A percentile compares a stretch with the other conserved stretches of the same genome.
These are phyloP conservation scores for Aspergillus incahuasiensis DNA, from an alignment of 495 filamentous ascomycete genomes.

Conservation along the genomic window DNA sequence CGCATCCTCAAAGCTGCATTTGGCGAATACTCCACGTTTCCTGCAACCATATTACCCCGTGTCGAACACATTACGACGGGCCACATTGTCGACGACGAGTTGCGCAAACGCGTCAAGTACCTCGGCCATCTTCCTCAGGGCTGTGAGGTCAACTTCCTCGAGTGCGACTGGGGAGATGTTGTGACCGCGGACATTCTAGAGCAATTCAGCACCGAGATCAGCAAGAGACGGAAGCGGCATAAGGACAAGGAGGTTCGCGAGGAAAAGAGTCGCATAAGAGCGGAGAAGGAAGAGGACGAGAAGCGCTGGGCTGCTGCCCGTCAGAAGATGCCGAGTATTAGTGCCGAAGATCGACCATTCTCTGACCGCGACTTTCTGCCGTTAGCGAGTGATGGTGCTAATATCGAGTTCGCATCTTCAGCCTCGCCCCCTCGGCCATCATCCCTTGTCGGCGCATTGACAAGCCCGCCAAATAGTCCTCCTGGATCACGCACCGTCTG, in stretches of 20 bases:
- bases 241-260: conserved; percentile 83
- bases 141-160: conserved; percentile 88
- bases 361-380: conserved; percentile 64
- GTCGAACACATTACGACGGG: conserved; percentile 90
- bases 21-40: conserved; percentile 76
- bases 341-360: conserved; percentile 37
- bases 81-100: conserved; percentile 83
- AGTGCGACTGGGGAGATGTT: conserved; percentile 95
- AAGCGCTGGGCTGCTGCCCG: conserved; percentile 53
- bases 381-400: conserved; percentile 41
- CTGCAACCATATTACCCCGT: conserved; percentile 81
- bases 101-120: conserved; percentile 85
- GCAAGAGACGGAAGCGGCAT: conserved; percentile 72
- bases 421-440: conserved; percentile 53
- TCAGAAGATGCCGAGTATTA: conserved; percentile 40
- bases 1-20: conserved; percentile 90
- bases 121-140: conserved; percentile 86
- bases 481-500: conserved; percentile 74
- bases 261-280: conserved; percentile 82
- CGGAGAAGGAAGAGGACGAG: conserved; percentile 77
- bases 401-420: conserved; percentile 41
- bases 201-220: conserved; percentile 70
- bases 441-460: conserved; percentile 58
- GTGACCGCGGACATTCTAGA: conserved; percentile 71
- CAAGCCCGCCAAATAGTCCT: conserved; percentile 74